Conservation (phyloP, 2,329 filamentous ascomycete genomes). For the Penicillium sp. region DNA sequence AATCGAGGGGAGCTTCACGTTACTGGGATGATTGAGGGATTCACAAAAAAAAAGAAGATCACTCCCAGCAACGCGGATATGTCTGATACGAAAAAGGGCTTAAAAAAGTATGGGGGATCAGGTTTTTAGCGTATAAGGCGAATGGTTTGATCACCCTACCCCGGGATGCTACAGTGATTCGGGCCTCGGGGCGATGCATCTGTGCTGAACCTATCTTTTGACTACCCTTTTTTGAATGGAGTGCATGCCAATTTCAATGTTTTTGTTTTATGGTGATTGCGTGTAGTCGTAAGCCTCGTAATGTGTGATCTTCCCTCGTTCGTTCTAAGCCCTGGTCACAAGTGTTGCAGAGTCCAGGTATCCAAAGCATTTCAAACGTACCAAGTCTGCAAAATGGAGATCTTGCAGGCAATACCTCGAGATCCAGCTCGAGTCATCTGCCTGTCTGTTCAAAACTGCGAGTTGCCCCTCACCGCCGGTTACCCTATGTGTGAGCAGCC, state of each 20-base stretch:
- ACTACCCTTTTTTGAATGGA: conserved; percentile 29
- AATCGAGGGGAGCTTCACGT: conserved; percentile 38
- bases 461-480: background rate
- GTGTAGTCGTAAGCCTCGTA: conserved; percentile 1
- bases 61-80: conserved; percentile 25
- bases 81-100: conserved; percentile 23
- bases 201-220: conserved; percentile 29
- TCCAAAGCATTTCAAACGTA: background rate
- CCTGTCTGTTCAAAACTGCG: background rate
- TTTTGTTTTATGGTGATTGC: conserved; percentile 8
- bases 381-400: too few relatives aligned
- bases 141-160: conserved; percentile 19
- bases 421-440: too few relatives aligned
- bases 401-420: too few relatives aligned
- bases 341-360: background rate
- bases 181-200: conserved; percentile 21
- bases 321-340: too few relatives aligned
- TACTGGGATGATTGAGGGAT: conserved; percentile 32
- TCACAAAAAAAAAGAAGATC: conserved; percentile 19
- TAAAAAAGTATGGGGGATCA: conserved; percentile 18
- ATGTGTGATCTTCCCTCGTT: background rate
- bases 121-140: conserved; percentile 20
- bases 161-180: conserved; percentile 21
- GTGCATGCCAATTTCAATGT: conserved; percentile 28
- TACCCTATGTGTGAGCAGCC: background rate